These are phyloP conservation scores for Fraxinus quadrangulata DNA, from an alignment of 257 asterid genomes.

Conservation along the genomic window DNA sequence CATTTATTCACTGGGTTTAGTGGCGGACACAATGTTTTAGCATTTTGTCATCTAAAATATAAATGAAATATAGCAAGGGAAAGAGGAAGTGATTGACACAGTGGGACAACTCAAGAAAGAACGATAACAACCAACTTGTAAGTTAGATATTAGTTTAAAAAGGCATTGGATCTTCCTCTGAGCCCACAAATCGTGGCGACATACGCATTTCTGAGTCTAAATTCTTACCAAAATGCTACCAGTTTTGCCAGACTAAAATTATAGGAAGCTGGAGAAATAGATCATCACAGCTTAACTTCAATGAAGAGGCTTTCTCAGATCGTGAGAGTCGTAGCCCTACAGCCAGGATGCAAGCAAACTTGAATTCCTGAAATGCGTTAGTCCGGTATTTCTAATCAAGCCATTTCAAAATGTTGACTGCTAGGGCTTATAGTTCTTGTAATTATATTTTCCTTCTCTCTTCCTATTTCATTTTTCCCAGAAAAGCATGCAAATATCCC, in stretches of 20 bases:
- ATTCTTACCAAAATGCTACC: neutral
- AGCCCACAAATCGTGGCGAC: neutral
- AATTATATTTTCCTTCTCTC: too few species aligned
- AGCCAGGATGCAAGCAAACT: neutral
- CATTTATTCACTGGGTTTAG: neutral
- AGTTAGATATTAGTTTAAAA: neutral
- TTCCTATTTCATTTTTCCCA: too few species aligned
- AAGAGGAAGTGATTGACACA: neutral
- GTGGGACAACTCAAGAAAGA: neutral
- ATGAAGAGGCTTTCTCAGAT: neutral
- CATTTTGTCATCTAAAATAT: neutral
- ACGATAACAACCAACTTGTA: neutral
- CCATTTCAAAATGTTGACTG: neutral
- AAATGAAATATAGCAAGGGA: neutral
- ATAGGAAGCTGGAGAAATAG: neutral
- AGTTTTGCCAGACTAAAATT: neutral
- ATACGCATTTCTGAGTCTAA: neutral
- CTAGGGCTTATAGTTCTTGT: neutral
- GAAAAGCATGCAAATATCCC: neutral
- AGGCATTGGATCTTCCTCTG: neutral
- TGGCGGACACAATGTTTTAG: neutral
- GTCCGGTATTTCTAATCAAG: neutral
- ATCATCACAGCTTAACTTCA: neutral
- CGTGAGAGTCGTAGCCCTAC: neutral
- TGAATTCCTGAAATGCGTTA: neutral